phyloP scores from a whole-genome alignment of 108 stramenopile genomes.

The Discostella pseudostelligera region DNA sequence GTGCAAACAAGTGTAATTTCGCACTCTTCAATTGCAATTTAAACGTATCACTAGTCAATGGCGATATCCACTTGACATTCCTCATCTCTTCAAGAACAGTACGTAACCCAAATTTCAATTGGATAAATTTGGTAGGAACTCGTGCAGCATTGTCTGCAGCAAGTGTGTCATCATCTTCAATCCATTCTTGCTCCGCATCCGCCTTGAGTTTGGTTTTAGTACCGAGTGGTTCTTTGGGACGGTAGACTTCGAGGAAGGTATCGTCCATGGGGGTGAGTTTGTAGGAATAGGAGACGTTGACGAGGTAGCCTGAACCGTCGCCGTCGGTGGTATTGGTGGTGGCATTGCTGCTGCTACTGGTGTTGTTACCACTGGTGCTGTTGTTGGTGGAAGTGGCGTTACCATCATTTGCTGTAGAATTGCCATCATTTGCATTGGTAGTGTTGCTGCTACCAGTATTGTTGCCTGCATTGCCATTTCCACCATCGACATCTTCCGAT shows the following conservation, averaged over 20 bases:
- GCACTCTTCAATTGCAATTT: conserved; percentile 6
- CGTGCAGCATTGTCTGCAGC: background rate
- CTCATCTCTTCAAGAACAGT: background rate
- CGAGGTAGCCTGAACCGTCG: no score
- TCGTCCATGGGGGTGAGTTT: conserved; percentile 10
- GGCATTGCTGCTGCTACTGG: background rate
- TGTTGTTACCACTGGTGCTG: no score
- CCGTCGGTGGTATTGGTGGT: background rate
- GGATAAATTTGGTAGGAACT: conserved; percentile 17
- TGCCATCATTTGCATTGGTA: background rate
- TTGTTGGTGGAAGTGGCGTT: no score
- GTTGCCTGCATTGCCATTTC: background rate
- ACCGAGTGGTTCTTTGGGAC: conserved; percentile 10
- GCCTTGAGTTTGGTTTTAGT: conserved; percentile 11
- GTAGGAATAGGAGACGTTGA: background rate
- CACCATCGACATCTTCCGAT: no score
- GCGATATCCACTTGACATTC: background rate
- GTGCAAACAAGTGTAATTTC: conserved; percentile 15
- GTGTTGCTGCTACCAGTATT: background rate
- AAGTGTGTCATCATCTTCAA: background rate
- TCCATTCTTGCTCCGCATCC: conserved; percentile 2
- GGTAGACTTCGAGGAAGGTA: conserved; percentile 21
- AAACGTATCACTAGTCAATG: background rate
- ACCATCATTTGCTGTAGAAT: no score
- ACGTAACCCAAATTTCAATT: conserved; percentile 15